Base-by-base conservation (phyloP, 768 basidiomycete genomes). In the Peribolospora kevripleyi region DNA sequence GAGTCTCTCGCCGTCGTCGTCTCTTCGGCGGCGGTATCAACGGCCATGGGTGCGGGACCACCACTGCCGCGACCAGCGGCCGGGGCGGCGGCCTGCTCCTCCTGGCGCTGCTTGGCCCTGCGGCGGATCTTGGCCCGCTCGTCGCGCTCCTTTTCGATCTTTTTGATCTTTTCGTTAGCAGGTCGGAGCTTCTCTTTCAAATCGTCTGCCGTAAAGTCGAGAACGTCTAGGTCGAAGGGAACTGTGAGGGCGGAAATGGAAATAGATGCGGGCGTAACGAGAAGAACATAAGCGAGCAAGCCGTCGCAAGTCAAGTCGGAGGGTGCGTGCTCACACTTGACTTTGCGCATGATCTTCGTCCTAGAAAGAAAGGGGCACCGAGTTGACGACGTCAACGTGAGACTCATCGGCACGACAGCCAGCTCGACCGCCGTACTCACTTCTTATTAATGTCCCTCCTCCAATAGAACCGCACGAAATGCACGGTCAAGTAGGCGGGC, bases 401-500 rank as follows among this genome's bases (percentile, higher is more conserved):
- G 57, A 42, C 7, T 9, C 40, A 7, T 5, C n/a, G 11, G 5
- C 8, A 38, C 5, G 11, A 48, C 42, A n/a, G 11, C 25, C 4
- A n/a, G 36, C 38, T 47, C 39, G 46, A 6, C 0, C 4, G 7
- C 57, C 61, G 52, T 53, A 64, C 64, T 62, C 59, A 11, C 13
- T 9, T 46, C 42, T 81, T 86, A 52, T 68, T 69, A 57, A 93
- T 88, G 60, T 97, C 93, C 43, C 76, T 73, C 57, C 85, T 73
- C 93, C 93, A 98, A 54, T 80, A 81, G 67, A 97, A 98, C 50
- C 93, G 82, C 9, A 90, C 88, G 82, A 95, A 84, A 62, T 97
- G 87, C 4, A 97, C 77, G 5, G 81, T 79, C 25, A 93, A 74
- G 48, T 84, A 90, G 4, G 76, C 67, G 0, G 93, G 93, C 9